Percentiles rank a stretch among this genome's conserved stretches.
phyloP scores from a whole-genome alignment of 257 asterid species.

The Petunia axillaris region DNA sequence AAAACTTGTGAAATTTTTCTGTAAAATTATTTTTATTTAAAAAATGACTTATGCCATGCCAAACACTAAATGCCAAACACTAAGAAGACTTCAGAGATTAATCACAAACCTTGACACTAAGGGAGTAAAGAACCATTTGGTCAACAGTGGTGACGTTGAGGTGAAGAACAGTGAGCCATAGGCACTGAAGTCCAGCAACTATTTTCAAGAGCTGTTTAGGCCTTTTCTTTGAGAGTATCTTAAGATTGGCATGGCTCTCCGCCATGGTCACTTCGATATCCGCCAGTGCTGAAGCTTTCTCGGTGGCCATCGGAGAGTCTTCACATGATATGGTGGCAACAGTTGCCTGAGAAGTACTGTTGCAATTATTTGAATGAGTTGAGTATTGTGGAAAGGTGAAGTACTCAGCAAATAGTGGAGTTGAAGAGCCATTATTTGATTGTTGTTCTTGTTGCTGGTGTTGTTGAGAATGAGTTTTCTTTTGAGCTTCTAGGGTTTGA shows the following conservation, averaged over 20 bases:
- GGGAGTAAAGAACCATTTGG: slow-evolving; percentile 47
- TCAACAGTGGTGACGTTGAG: slow-evolving; percentile 50
- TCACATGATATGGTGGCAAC: slow-evolving; percentile 7
- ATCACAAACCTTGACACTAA: slow-evolving; percentile 46
- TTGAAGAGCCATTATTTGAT: not conserved
- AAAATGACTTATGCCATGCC: too few species aligned
- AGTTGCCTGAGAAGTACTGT: slow-evolving; percentile 1
- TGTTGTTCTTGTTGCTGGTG: slow-evolving; percentile 3
- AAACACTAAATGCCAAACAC: too few species aligned
- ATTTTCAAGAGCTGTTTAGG: slow-evolving; percentile 51
- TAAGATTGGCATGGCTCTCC: slow-evolving; percentile 55
- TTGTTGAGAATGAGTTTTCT: slow-evolving; percentile 1
- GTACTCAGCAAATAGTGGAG: slow-evolving; percentile 45
- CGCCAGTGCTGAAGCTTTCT: slow-evolving; percentile 35
- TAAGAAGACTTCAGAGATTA: not conserved
- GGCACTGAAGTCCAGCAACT: slow-evolving; percentile 46
- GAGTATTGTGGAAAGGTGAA: slow-evolving; percentile 53
- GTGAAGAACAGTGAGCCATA: slow-evolving; percentile 50
- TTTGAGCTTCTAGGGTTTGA: slow-evolving; percentile 54
- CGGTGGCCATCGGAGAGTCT: not conserved
- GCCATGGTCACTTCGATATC: slow-evolving; percentile 55
- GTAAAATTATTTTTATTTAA: too few species aligned
- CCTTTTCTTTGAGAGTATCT: slow-evolving; percentile 45
- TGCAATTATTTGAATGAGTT: slow-evolving; percentile 24
- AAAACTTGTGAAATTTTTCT: too few species aligned